Evolutionary conservation across 2,329 filamentous ascomycete species (phyloP), one percentile per base, ranked within the genome.

Genomic region (Pseudogymnoascus sp.): DNA sequence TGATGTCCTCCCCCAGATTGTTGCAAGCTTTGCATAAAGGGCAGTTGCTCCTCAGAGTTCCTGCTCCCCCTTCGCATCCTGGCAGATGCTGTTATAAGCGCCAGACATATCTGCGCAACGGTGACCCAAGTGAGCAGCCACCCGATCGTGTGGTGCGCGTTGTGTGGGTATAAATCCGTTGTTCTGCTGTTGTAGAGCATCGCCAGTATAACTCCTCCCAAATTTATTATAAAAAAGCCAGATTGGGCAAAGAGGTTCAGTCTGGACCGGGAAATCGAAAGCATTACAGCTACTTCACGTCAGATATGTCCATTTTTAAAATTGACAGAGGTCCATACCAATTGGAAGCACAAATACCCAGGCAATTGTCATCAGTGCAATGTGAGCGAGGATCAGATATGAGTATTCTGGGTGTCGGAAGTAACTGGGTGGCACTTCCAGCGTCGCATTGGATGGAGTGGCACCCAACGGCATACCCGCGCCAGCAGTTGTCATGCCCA

Each of bases 141-240:
- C 63, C 92, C 92, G 47, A 92, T 82, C 73, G 89, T 91, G 77
- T 91, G 86, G 74, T 96, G 92, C 14, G 87, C 84, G 72, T 96
- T 96, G 73, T 89, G 86, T 42, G 86, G 85, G 73, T 96, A 96
- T 21, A 97, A 78, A 72, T 96, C 90, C 0, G 92, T 91, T 0
- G 91, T 96, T 67, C 83, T 86, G 64, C 83, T 81, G 73, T 95
- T 91, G 79, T 96, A 96, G 36, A 91, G 77, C 60, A 84, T 81
- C 6, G 84, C 86, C 26, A 89, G 73, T 12, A 90, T 71, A 23
- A 93, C 68, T 16, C 87, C 90, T 1, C 87, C 68, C 2, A 79
- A 81, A 72, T 92, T 91, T 37, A 81, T 73, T 1, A 80, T 76
- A 47, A 89, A 74, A 73, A 93, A 93, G 7, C 79, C 66, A 65